A percentile compares a stretch with the other conserved stretches of the same genome.
Evolutionary conservation across 192 early-diverging fungal species (phyloP).

Genomic region (Physocladia obscura): DNA sequence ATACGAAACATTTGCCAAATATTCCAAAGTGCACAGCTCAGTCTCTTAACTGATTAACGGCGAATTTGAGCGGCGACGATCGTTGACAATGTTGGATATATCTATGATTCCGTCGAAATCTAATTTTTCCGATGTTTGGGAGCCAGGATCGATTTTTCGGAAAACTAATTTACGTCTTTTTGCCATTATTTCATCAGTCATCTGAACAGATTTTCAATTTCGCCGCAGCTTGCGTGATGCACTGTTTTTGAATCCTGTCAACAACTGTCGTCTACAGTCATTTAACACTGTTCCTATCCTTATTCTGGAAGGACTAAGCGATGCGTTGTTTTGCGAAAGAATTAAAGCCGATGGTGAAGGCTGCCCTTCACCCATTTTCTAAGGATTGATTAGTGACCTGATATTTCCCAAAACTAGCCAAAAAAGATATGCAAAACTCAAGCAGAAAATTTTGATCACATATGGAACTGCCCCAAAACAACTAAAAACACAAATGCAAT

Average conservation of each 20-base stretch:
- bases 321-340: too few species aligned
- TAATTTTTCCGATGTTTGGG: neutral
- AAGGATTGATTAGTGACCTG: too few species aligned
- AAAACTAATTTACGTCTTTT: conserved; percentile 19
- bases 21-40: conserved; percentile 15
- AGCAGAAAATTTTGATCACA: too few species aligned
- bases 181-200: conserved; percentile 21
- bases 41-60: neutral
- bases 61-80: neutral
- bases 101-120: conserved; percentile 15
- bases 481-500: too few species aligned
- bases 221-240: neutral
- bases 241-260: conserved; percentile 4
- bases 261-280: neutral
- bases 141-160: conserved; percentile 15
- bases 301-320: too few species aligned
- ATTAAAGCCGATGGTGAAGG: too few species aligned
- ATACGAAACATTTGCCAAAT: conserved; percentile 13
- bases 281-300: neutral
- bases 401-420: too few species aligned
- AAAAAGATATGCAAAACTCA: too few species aligned
- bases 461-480: too few species aligned
- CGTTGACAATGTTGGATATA: neutral
- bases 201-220: neutral
- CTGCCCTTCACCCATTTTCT: too few species aligned